Evolutionary conservation across 352 stramenopile genomes (phyloP), one percentile per base, ranked within the genome.

Genomic region (Phytophthora pluvialis): DNA sequence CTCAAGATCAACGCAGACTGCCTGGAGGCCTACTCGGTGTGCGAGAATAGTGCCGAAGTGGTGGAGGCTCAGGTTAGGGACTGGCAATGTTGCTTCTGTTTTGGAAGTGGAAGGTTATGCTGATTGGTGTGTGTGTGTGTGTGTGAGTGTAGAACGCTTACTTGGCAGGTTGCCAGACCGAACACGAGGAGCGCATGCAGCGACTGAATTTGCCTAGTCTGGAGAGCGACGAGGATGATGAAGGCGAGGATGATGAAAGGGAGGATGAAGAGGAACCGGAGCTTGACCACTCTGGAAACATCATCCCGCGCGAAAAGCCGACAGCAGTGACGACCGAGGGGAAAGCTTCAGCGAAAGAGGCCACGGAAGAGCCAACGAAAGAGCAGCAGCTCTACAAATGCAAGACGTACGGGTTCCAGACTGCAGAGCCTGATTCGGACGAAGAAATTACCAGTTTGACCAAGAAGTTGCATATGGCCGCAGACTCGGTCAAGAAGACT

Each of bases 1-100:
- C 75, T 98, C 29, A 88, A 92, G 68, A 81, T 99, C 36, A 99
- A 99, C 80, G 66, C 79, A 21, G 98, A 99, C 62, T 90, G 84
- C 42, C 70, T 97, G n/a, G 84, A 97, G 36, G 85, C 81, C 15
- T 97, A 97, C 55, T 69, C 89, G 3, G 78, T 70, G 7, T 96
- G 86, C 59, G 71, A 81, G n/a, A 81, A 71, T 38, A 91, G 83
- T 57, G 77, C 68, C 0, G 67, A 93, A 38, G 90, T 97, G 29
- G 76, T 95, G 5, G 77, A 77, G 1, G 88, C 89, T 10, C 91
- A 97, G 73, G 73, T 72, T 15, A 73, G 45, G 44, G 51, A 6
- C 16, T 47, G 13, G 7, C 0, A 64, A 3, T 60, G 36, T 33
- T 57, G 12, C n/a, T 43, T 54, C 9, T 29, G 5, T 48, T 29